Evolutionary conservation across 768 basidiomycete species (phyloP), one percentile per base, ranked within the genome.

Genomic region (Podaxis sp.): DNA sequence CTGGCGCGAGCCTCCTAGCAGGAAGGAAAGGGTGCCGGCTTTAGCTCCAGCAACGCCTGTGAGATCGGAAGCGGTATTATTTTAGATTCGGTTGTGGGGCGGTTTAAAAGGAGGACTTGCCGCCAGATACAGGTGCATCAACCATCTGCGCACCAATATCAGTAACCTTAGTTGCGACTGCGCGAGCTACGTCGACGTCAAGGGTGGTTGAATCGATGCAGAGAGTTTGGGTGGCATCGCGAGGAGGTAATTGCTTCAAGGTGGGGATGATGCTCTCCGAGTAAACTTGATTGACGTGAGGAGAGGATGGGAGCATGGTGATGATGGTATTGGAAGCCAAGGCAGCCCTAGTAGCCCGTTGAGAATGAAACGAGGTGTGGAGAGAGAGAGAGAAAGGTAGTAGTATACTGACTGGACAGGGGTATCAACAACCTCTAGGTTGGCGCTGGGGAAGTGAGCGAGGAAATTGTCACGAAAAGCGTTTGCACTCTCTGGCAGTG

Each of bases 61-160:
- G 63, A 28, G 25, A 13, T 18, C 28, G n/a, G 47, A 50, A 27
- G 28, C 40, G 57, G 59, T 28, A 38, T 38, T 27, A 52, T 55
- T 55, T 54, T 18, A 25, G 58, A 54, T 23, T 21, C 27, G 56
- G 46, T 38, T 36, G 32, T 48, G 35, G 25, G 28, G 28, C 28
- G 21, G 28, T 3, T 7, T 60, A 59, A n/a, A 59, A 42, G 21
- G 28, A 37, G 36, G 42, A 72, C 84, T 57, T 69, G 90, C 93
- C 95, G 59, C 95, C 95, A 51, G 93, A 95, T 1, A 98, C 95
- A 2, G 95, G 95, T 4, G 95, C 94, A 70, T 98, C 95, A 21
- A 97, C 80, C 85, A 97, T 93, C 42, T 74, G 74, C 5, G 87
- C 91, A 25, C 89, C 87, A 27, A 79, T 73, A 13, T 67, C 60